Evolutionary conservation across 148 eudicot species (phyloP).

Genomic region (Rhododendron ovatum): DNA sequence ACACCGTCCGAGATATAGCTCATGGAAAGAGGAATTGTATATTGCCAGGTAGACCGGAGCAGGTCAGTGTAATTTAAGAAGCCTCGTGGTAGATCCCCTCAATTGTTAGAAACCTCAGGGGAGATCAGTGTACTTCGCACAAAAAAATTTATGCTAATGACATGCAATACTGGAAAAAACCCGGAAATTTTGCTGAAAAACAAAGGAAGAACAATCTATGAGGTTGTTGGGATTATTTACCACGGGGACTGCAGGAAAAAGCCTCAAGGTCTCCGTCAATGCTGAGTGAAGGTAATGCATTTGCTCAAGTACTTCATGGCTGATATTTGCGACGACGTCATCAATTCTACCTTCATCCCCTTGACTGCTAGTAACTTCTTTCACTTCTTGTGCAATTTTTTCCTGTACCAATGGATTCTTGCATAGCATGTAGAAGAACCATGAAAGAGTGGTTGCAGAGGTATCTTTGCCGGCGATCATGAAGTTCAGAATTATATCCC

Average conservation of each 20-base stretch:
- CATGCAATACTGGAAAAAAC: no score
- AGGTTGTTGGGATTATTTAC: constrained; percentile 13
- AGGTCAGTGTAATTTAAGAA: background rate
- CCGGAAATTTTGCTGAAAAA: background rate
- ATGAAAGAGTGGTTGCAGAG: constrained; percentile 58
- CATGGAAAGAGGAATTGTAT: background rate
- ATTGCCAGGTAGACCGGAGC: background rate
- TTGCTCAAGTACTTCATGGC: constrained; percentile 32
- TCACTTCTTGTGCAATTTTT: constrained; percentile 48
- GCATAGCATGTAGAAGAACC: constrained; percentile 73
- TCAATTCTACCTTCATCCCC: constrained; percentile 18
- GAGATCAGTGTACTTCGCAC: background rate
- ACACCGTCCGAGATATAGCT: background rate
- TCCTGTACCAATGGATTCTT: constrained; percentile 59
- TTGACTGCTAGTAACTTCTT: constrained; percentile 7
- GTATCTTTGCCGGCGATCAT: constrained; percentile 71
- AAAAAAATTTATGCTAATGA: background rate
- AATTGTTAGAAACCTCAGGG: background rate
- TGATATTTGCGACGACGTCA: constrained; percentile 16
- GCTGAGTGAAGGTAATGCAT: constrained; percentile 43
- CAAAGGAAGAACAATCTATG: background rate
- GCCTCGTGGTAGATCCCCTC: background rate
- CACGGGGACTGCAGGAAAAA: constrained; percentile 39
- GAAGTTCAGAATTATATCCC: constrained; percentile 63
- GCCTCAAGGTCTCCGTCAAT: constrained; percentile 37